phyloP scores from a whole-genome alignment of 2,329 filamentous ascomycete species.

The Ilyonectria sp. region DNA sequence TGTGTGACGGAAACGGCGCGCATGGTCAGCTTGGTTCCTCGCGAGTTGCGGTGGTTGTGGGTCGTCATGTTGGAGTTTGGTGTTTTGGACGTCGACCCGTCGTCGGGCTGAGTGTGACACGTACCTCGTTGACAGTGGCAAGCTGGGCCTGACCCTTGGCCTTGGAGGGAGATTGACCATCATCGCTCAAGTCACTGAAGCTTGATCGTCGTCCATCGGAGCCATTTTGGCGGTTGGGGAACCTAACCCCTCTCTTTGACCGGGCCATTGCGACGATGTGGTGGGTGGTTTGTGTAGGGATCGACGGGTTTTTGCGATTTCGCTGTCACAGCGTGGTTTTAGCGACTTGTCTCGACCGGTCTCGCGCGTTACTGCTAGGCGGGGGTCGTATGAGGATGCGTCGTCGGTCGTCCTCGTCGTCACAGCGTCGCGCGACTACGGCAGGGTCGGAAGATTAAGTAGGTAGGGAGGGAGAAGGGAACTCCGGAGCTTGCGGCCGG shows the following conservation, averaged over 20 bases:
- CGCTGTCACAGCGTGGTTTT: constrained; percentile 5
- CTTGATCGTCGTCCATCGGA: constrained; percentile 75
- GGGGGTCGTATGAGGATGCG: constrained; percentile 2
- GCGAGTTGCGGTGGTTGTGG: background rate
- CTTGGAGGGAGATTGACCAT: constrained; percentile 53
- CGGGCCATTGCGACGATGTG: constrained; percentile 51
- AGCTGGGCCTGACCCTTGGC: constrained; percentile 50
- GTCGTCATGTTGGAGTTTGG: constrained; percentile 4
- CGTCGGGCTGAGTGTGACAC: constrained; percentile 20
- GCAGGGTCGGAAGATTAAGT: constrained; percentile 27
- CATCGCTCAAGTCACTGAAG: constrained; percentile 80
- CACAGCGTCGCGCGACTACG: constrained; percentile 25
- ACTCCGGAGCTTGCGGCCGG: constrained; percentile 15
- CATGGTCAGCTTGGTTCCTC: constrained; percentile 39
- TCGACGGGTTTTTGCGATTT: constrained; percentile 3
- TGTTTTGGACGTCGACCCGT: background rate
- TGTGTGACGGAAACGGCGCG: constrained; percentile 40
- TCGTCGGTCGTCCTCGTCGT: constrained; percentile 5
- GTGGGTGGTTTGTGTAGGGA: constrained; percentile 20
- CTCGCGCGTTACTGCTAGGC: constrained; percentile 2
- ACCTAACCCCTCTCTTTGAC: constrained; percentile 68
- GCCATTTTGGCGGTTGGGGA: constrained; percentile 61
- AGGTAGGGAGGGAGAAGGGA: constrained; percentile 8
- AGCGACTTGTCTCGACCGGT: background rate
- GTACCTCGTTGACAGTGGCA: constrained; percentile 55